These are phyloP conservation scores for Citrus trifoliata DNA, from an alignment of 345 rosid genomes.

Conservation along the genomic window DNA sequence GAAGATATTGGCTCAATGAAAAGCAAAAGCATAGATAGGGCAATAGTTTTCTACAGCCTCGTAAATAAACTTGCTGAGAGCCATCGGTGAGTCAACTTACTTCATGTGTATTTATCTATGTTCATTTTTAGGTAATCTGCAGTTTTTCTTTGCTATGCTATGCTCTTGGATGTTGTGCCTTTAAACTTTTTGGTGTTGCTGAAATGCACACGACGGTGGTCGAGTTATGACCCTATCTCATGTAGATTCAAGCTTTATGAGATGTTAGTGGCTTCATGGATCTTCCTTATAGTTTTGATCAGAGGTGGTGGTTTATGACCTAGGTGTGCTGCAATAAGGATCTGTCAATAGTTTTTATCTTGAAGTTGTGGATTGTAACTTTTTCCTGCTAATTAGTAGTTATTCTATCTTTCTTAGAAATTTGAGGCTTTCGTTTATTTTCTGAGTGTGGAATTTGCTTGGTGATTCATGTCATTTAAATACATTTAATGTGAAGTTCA, in stretches of 20 bases:
- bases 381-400: neutral
- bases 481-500: conserved; percentile 28
- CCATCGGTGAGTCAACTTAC: conserved; percentile 58
- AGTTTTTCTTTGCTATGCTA: neutral
- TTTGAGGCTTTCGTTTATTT: neutral
- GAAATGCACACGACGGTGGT: neutral
- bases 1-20: conserved; percentile 40
- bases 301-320: neutral
- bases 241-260: neutral
- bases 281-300: neutral
- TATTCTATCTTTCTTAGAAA: neutral
- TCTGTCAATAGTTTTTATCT: neutral
- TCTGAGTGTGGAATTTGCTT: neutral
- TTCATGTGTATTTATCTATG: neutral
- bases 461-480: conserved; percentile 1
- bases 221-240: neutral
- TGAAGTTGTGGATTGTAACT: neutral
- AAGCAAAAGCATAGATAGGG: conserved; percentile 50
- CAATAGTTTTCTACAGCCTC: conserved; percentile 71
- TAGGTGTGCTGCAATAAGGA: neutral
- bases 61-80: conserved; percentile 76
- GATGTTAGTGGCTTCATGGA: neutral
- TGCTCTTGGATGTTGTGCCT: neutral
- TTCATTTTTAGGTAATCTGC: neutral
- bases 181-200: neutral